A percentile compares a stretch with the other conserved stretches of the same genome.
These are phyloP conservation scores for Phaseolus lunatus DNA, from an alignment of 306 rosid species.

Conservation along the genomic window DNA sequence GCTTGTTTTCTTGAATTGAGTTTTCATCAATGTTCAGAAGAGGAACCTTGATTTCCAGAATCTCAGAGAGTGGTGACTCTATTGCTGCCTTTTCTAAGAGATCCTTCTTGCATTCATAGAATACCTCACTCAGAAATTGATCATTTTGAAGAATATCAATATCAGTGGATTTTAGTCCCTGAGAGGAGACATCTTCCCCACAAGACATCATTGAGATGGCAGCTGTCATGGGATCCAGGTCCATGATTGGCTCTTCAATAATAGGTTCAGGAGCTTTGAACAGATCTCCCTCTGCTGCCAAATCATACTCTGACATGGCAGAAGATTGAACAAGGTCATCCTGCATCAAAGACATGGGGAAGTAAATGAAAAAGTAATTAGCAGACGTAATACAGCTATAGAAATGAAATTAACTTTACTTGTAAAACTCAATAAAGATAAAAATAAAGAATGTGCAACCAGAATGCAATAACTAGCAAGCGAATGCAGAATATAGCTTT, in stretches of 20 bases:
- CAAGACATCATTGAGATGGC: constrained; percentile 83
- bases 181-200: constrained; percentile 71
- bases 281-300: constrained; percentile 93
- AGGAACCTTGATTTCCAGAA: constrained; percentile 73
- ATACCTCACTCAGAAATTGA: constrained; percentile 82
- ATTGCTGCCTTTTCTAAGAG: constrained; percentile 74
- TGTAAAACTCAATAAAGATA: background rate
- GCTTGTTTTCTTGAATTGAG: constrained; percentile 65
- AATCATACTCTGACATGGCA: constrained; percentile 78
- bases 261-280: constrained; percentile 95
- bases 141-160: constrained; percentile 81
- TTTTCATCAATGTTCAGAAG: constrained; percentile 55
- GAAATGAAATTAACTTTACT: constrained; percentile 10
- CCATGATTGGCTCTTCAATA: constrained; percentile 65
- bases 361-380: constrained; percentile 17
- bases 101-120: constrained; percentile 82
- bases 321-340: constrained; percentile 63
- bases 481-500: constrained; percentile 5
- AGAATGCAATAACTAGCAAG: background rate
- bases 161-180: constrained; percentile 72
- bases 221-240: constrained; percentile 72
- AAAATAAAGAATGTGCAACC: background rate
- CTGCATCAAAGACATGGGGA: constrained; percentile 54
- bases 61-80: constrained; percentile 64
- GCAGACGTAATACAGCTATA: background rate